These are phyloP conservation scores for Haematococcus sp. DNA, from an alignment of 139 green algal genomes.

Conservation along the genomic window DNA sequence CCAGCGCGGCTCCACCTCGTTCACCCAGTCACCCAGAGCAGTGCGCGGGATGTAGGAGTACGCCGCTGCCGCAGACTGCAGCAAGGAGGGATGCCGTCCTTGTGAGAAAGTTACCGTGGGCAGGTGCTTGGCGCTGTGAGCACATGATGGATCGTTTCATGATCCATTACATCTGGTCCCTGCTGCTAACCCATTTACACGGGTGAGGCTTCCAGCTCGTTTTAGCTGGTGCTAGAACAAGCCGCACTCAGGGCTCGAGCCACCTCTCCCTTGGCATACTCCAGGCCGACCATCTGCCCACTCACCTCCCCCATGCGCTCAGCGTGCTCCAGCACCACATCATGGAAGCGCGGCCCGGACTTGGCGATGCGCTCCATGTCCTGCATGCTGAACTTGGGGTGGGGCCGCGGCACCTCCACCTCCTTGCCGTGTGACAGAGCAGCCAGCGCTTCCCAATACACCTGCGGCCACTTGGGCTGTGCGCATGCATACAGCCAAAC, in stretches of 20 bases:
- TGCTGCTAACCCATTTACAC: too few relatives aligned
- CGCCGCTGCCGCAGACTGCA: slow-evolving; percentile 1
- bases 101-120: too few relatives aligned
- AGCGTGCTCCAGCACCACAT: slow-evolving; percentile 55
- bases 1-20: slow-evolving; percentile 69
- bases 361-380: slow-evolving; percentile 30
- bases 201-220: too few relatives aligned
- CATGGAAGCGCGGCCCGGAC: slow-evolving; percentile 23
- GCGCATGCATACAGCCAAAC: too few relatives aligned
- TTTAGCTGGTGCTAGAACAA: too few relatives aligned
- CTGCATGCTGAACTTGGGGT: slow-evolving; percentile 52
- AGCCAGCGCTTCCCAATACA: slow-evolving; percentile 37
- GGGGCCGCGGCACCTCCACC: slow-evolving; percentile 43
- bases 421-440: not conserved
- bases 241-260: too few relatives aligned
- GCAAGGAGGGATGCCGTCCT: not conserved
- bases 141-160: too few relatives aligned
- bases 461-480: slow-evolving; percentile 49
- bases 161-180: too few relatives aligned
- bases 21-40: slow-evolving; percentile 47
- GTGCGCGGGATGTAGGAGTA: slow-evolving; percentile 47
- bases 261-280: too few relatives aligned
- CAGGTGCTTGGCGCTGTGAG: too few relatives aligned
- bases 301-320: slow-evolving; percentile 18
- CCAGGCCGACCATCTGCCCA: too few relatives aligned